A percentile compares a stretch with the other conserved stretches of the same genome.
Conservation (phyloP, 176 grass and related monocot species). For the Microstegium vimineum region DNA sequence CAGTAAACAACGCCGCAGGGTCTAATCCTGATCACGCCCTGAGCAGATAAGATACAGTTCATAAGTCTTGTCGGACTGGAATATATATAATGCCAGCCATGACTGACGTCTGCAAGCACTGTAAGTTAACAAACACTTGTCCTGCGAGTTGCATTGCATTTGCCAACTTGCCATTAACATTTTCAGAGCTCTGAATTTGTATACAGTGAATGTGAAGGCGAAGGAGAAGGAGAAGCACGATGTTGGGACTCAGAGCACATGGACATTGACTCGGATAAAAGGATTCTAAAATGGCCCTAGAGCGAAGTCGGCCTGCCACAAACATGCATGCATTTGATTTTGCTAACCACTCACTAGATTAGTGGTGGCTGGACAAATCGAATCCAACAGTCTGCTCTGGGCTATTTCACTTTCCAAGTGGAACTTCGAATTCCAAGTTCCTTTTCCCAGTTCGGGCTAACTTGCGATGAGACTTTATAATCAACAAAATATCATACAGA, state of each 20-base stretch:
- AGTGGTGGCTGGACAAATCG: neutral
- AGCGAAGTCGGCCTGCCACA: neutral
- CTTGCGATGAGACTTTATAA: too few species aligned
- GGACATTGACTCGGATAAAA: neutral
- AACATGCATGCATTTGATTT: neutral
- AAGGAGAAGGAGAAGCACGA: neutral
- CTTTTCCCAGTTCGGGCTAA: too few species aligned
- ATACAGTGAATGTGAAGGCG: neutral
- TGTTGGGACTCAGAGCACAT: neutral
- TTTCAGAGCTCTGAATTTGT: neutral
- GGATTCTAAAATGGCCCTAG: neutral
- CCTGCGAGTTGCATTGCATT: too few species aligned
- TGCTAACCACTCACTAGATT: neutral
- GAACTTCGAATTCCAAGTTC: too few species aligned
- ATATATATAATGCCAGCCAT: too few species aligned
- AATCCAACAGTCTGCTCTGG: neutral
- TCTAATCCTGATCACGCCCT: conserved; percentile 57
- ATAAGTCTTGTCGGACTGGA: neutral
- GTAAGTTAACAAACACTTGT: neutral
- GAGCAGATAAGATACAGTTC: conserved; percentile 14
- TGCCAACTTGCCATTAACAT: neutral
- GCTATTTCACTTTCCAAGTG: neutral
- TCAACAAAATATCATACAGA: too few species aligned
- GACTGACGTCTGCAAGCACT: neutral
- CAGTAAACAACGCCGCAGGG: conserved; percentile 70